These are phyloP conservation scores for Pythium guiyangense DNA, from an alignment of 352 stramenopile genomes.

Conservation along the genomic window DNA sequence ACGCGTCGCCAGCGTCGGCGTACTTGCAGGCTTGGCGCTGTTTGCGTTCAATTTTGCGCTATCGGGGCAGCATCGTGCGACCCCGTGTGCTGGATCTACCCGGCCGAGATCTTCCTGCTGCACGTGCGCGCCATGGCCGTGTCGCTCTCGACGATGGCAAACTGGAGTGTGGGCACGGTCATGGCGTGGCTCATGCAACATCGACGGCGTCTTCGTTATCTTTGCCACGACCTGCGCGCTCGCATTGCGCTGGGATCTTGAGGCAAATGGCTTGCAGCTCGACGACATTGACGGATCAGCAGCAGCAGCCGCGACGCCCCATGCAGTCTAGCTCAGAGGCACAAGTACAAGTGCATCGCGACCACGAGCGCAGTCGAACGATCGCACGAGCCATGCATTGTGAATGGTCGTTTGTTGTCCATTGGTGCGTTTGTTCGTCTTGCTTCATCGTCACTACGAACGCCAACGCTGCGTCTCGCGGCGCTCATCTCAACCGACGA, in stretches of 20 bases:
- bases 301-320: neutral
- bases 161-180: constrained; percentile 27
- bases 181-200: constrained; percentile 36
- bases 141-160: constrained; percentile 33
- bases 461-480: neutral
- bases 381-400: no score
- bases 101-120: constrained; percentile 53
- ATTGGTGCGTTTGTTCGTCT: no score
- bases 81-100: constrained; percentile 54
- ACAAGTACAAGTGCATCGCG: neutral
- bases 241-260: constrained; percentile 33
- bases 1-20: constrained; percentile 22
- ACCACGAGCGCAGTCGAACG: neutral
- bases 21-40: constrained; percentile 21
- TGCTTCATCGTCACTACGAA: no score
- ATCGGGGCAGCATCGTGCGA: no score
- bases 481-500: constrained; percentile 42
- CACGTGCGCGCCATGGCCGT: constrained; percentile 43
- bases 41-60: constrained; percentile 53
- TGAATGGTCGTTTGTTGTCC: no score
- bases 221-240: constrained; percentile 34
- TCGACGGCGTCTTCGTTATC: constrained; percentile 50
- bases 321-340: no score
- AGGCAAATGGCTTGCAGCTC: constrained; percentile 50
- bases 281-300: constrained; percentile 32